A percentile compares a stretch with the other conserved stretches of the same genome.
These are phyloP conservation scores for Ustilago hordei DNA, from an alignment of 1,284 basidiomycete genomes.

Conservation along the genomic window DNA sequence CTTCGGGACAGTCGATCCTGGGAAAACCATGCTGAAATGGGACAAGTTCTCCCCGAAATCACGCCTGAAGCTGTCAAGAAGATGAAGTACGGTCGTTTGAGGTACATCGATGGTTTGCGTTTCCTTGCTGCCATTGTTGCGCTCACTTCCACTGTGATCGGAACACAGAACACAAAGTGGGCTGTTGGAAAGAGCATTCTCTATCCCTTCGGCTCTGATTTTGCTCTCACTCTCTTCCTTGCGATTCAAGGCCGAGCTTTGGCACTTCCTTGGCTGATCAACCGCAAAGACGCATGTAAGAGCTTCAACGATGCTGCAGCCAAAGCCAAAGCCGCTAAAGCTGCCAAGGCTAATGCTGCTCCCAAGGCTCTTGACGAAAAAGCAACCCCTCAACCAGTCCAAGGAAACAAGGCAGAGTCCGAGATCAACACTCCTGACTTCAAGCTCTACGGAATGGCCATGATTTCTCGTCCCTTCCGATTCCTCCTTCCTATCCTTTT, in stretches of 20 bases:
- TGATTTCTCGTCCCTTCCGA: constrained; percentile 50
- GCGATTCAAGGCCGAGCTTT: constrained; percentile 43
- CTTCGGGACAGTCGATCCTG: constrained; percentile 36
- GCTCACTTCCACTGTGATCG: constrained; percentile 42
- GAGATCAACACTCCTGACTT: constrained; percentile 41
- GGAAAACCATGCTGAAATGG: constrained; percentile 29
- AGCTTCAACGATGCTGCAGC: constrained; percentile 36
- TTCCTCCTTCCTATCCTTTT: constrained; percentile 47
- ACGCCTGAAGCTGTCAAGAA: constrained; percentile 18
- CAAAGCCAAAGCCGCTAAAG: constrained; percentile 36
- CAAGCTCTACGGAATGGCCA: constrained; percentile 48
- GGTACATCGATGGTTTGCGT: constrained; percentile 46
- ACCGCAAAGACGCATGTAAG: constrained; percentile 28
- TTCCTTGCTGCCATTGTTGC: constrained; percentile 39
- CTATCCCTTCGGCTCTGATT: constrained; percentile 47
- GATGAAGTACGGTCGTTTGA: constrained; percentile 49
- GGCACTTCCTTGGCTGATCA: constrained; percentile 42
- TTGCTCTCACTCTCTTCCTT: constrained; percentile 49
- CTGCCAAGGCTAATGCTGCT: constrained; percentile 25
- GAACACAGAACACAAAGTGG: constrained; percentile 18
- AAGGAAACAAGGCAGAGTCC: constrained; percentile 1
- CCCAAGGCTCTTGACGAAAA: constrained; percentile 40
- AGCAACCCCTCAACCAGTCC: constrained; percentile 10
- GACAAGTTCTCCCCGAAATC: neutral
- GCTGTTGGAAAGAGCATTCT: constrained; percentile 40